These are phyloP conservation scores for Erysiphe pulchra DNA, from an alignment of 2,329 filamentous ascomycete genomes.

Conservation along the genomic window DNA sequence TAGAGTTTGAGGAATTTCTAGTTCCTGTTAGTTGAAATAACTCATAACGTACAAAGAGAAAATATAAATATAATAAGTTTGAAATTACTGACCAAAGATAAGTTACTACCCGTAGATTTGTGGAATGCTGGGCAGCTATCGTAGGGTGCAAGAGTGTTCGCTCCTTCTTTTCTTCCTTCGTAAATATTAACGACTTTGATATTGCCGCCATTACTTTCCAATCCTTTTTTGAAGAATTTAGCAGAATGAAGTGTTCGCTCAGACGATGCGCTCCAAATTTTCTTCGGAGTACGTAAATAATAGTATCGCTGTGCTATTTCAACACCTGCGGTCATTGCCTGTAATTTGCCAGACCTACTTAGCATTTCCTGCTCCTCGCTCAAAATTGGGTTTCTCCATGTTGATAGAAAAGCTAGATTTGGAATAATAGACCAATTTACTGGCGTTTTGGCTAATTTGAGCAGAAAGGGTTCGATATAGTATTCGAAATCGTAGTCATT, in stretches of 20 bases:
- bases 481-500: conserved; percentile 26
- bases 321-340: conserved; percentile 10
- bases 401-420: conserved; percentile 8
- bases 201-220: conserved; percentile 18
- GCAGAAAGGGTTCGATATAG: conserved; percentile 23
- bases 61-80: no score
- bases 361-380: conserved; percentile 10
- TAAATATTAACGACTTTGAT: conserved; percentile 19
- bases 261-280: conserved; percentile 25
- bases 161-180: conserved; percentile 21
- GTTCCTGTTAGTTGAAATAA: background rate
- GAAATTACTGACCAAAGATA: conserved; percentile 13
- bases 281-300: conserved; percentile 18
- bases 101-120: conserved; percentile 20
- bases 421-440: conserved; percentile 19
- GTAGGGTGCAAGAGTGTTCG: conserved; percentile 27
- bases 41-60: background rate
- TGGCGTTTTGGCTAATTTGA: conserved; percentile 23
- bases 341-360: conserved; percentile 7
- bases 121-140: conserved; percentile 25
- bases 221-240: conserved; percentile 20
- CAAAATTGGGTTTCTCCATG: conserved; percentile 9
- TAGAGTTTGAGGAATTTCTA: conserved; percentile 18
- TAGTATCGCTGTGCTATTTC: conserved; percentile 10
- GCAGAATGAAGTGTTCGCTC: conserved; percentile 24